Conservation (phyloP, 2,329 filamentous ascomycete genomes). For the Rhynchosporium secalis region DNA sequence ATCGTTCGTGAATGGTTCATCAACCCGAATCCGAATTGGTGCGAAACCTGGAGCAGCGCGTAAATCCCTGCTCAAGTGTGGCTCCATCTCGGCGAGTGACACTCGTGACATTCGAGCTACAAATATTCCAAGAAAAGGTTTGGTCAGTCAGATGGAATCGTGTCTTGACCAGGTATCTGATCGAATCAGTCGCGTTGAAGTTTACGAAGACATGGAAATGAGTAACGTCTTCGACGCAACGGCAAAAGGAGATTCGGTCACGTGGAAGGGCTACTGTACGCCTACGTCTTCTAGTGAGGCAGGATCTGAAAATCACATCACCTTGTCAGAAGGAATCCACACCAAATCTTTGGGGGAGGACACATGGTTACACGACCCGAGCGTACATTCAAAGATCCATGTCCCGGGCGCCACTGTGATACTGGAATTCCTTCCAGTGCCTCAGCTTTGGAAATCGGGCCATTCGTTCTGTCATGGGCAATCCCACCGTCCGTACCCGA, state of each 20-base stretch:
- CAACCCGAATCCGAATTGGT: background rate
- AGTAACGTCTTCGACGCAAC: background rate
- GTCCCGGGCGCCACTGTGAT: background rate
- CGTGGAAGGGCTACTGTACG: background rate
- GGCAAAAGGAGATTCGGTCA: background rate
- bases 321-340: background rate
- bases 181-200: too few species aligned
- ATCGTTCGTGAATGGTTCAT: background rate
- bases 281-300: background rate
- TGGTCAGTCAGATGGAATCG: too few species aligned
- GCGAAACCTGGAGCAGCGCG: too few species aligned
- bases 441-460: background rate
- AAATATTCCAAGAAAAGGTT: too few species aligned
- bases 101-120: too few species aligned
- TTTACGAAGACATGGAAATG: background rate
- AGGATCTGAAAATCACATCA: background rate
- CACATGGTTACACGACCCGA: slow-evolving; percentile 1
- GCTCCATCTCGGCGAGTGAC: too few species aligned
- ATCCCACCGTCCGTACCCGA: background rate
- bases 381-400: background rate
- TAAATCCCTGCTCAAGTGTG: too few species aligned
- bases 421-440: slow-evolving; percentile 1
- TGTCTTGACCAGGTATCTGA: too few species aligned
- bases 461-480: background rate
- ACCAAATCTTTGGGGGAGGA: background rate